Conservation (phyloP, 148 eudicot species). For the Silene latifolia region DNA sequence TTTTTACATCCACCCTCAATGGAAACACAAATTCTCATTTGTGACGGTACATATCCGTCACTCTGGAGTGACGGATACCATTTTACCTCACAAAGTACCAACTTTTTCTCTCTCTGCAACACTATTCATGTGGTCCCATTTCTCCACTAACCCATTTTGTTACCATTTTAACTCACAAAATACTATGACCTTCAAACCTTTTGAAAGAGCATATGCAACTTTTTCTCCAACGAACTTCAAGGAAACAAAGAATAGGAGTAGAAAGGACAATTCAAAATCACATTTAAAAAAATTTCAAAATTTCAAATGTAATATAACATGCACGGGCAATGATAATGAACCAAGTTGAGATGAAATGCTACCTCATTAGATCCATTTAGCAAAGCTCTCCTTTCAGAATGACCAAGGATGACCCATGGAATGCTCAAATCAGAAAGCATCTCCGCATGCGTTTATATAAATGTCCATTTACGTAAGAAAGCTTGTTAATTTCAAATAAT, state of each 20-base stretch:
- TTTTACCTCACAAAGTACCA: too few relatives aligned
- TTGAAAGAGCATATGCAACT: slow-evolving; percentile 83
- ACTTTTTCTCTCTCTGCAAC: too few relatives aligned
- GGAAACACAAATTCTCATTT: too few relatives aligned
- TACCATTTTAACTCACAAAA: too few relatives aligned
- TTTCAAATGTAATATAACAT: background rate
- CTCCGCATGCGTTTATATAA: slow-evolving; percentile 53
- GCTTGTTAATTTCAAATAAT: too few relatives aligned
- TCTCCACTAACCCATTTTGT: too few relatives aligned
- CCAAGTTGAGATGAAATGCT: slow-evolving; percentile 11
- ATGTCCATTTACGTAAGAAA: too few relatives aligned
- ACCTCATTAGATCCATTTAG: slow-evolving; percentile 77
- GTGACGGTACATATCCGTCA: too few relatives aligned
- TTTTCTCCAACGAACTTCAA: slow-evolving; percentile 84
- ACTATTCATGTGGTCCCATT: too few relatives aligned
- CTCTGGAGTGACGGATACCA: too few relatives aligned
- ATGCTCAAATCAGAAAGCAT: slow-evolving; percentile 73
- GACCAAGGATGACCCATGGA: slow-evolving; percentile 95
- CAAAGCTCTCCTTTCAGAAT: slow-evolving; percentile 76
- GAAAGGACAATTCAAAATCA: background rate
- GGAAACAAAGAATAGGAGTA: background rate
- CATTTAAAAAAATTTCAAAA: background rate
- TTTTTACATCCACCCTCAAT: too few relatives aligned
- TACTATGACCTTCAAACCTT: slow-evolving; percentile 90
- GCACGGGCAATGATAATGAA: slow-evolving; percentile 1